These are phyloP conservation scores for Penicillium argentinense DNA, from an alignment of 495 filamentous ascomycete species.

Conservation along the genomic window DNA sequence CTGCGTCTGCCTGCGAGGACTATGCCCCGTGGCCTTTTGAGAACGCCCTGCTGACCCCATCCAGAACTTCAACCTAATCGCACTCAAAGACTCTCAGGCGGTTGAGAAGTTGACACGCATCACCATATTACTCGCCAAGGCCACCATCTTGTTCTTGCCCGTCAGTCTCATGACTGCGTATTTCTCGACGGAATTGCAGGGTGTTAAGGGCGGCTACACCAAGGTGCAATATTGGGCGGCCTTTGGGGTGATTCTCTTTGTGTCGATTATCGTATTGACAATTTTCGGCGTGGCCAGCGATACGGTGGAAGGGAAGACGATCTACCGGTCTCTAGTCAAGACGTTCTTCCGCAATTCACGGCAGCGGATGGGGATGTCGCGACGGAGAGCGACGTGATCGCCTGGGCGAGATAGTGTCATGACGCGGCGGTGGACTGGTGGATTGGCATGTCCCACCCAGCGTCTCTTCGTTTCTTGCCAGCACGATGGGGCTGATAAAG, in stretches of 20 bases:
- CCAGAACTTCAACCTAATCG: conserved; percentile 88
- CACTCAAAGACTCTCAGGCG: conserved; percentile 76
- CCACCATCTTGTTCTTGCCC: conserved; percentile 81
- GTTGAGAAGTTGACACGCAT: conserved; percentile 77
- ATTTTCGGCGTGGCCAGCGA: conserved; percentile 48
- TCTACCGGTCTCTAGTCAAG: conserved; percentile 45
- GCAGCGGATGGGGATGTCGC: conserved; percentile 20
- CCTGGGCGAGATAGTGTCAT: too few relatives aligned
- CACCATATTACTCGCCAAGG: conserved; percentile 80
- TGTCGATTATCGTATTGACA: conserved; percentile 59
- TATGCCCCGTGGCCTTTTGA: too few relatives aligned
- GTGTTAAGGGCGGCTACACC: conserved; percentile 57
- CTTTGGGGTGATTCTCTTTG: conserved; percentile 65
- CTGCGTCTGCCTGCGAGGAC: too few relatives aligned
- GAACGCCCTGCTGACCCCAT: too few relatives aligned
- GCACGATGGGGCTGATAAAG: conserved; percentile 12
- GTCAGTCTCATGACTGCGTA: conserved; percentile 84
- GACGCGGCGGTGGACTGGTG: conserved; percentile 10
- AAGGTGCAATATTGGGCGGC: conserved; percentile 67
- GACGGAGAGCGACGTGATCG: conserved; percentile 5
- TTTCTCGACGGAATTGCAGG: conserved; percentile 70
- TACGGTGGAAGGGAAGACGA: conserved; percentile 51
- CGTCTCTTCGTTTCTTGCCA: neutral
- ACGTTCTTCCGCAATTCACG: conserved; percentile 40
- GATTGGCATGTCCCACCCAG: neutral